A percentile compares a stretch with the other conserved stretches of the same genome.
Conservation (phyloP, 1,284 basidiomycete species). For the Ganoderma meredithae region DNA sequence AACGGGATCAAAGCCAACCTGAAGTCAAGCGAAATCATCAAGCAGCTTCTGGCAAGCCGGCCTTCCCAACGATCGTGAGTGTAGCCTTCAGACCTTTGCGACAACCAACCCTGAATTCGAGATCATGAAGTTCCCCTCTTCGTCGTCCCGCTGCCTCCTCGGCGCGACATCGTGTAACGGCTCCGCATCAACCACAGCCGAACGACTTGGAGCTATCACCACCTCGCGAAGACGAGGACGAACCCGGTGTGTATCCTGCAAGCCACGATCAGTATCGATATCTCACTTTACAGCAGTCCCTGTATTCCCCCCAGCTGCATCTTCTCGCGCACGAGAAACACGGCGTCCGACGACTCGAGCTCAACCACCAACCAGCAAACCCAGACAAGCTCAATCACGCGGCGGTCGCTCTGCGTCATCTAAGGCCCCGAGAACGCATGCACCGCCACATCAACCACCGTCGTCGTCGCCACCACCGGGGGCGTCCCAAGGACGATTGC, state of each 20-base stretch:
- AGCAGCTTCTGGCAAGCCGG: not conserved
- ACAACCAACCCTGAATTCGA: not conserved
- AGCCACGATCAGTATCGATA: not conserved
- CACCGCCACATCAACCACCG: not conserved
- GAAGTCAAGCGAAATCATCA: not conserved
- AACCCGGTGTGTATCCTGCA: not conserved
- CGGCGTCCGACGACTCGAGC: no score
- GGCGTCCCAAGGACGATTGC: not conserved
- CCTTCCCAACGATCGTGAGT: not conserved
- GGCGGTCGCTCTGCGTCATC: not conserved
- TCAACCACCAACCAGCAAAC: no score
- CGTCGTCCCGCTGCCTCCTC: not conserved
- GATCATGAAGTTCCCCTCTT: not conserved
- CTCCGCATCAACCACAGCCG: not conserved
- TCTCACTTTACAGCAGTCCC: no score
- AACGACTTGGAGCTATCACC: not conserved
- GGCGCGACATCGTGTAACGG: not conserved
- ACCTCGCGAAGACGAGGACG: not conserved
- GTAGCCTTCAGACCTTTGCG: not conserved
- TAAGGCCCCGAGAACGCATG: not conserved
- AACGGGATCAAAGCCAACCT: slow-evolving; percentile 12
- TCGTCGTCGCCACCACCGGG: not conserved
- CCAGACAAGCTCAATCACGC: no score
- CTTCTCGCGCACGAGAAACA: no score
- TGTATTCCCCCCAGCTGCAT: no score